These are phyloP conservation scores for Epichloe amarillans DNA, from an alignment of 2,329 filamentous ascomycete species.

Conservation along the genomic window DNA sequence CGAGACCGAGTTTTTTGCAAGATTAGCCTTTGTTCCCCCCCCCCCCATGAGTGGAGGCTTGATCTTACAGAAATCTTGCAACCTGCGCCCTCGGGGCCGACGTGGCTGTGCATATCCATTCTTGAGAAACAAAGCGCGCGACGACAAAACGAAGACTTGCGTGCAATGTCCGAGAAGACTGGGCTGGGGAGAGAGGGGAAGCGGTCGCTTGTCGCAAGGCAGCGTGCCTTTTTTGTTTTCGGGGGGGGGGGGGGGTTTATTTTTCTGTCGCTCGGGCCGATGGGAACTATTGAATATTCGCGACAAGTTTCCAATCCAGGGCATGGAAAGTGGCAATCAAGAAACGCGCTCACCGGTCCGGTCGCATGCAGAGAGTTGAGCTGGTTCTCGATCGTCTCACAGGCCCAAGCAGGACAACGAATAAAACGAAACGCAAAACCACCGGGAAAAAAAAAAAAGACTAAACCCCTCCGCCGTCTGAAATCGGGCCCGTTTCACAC, in stretches of 20 bases:
- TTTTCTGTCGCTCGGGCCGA: neutral
- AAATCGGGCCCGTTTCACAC: neutral
- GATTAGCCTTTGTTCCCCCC: neutral
- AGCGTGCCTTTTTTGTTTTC: too few species aligned
- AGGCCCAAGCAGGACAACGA: too few species aligned
- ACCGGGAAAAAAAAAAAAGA: neutral
- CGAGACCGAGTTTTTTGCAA: too few species aligned
- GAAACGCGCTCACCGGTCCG: neutral
- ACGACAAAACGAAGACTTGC: neutral
- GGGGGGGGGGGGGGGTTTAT: too few species aligned
- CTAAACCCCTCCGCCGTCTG: neutral
- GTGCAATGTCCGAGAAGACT: neutral
- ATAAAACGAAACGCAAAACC: too few species aligned
- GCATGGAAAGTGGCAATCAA: neutral
- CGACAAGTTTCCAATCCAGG: neutral
- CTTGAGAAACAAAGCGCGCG: neutral
- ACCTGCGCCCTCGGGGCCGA: conserved; percentile 9
- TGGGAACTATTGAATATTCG: neutral
- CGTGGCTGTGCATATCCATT: conserved; percentile 14
- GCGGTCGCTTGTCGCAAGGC: too few species aligned
- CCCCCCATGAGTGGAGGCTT: too few species aligned
- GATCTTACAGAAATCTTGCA: conserved; percentile 19
- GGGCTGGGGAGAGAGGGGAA: too few species aligned
- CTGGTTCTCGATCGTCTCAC: neutral
- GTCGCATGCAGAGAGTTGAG: too few species aligned